A percentile compares a stretch with the other conserved stretches of the same genome.
Evolutionary conservation across 106 monocot genomes (phyloP).

Genomic region (Gastrodia elata): DNA sequence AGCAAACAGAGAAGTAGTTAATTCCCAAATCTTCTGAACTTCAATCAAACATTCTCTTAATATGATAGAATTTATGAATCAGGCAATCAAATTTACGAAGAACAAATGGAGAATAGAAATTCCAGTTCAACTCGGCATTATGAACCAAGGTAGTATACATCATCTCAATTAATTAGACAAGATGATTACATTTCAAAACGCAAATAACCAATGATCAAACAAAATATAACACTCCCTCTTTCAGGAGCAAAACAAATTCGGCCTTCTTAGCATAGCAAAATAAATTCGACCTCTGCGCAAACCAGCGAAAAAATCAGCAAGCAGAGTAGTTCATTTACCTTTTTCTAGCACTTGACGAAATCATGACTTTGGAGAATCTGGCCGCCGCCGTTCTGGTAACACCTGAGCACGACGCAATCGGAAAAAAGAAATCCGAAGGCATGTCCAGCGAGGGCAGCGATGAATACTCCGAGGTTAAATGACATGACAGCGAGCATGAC

Average conservation of each 20-base stretch:
- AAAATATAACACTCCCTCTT: not conserved
- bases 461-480: slow-evolving; percentile 17
- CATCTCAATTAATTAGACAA: not conserved
- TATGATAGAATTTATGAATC: too few species aligned
- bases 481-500: slow-evolving; percentile 24
- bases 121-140: not conserved
- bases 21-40: too few species aligned
- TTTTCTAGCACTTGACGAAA: not conserved
- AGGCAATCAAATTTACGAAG: too few species aligned
- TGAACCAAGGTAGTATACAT: not conserved
- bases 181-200: not conserved
- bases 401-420: not conserved
- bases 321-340: not conserved
- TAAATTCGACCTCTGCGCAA: not conserved
- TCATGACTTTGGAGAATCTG: not conserved
- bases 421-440: slow-evolving; percentile 8
- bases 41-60: too few species aligned
- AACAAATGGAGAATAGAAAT: not conserved
- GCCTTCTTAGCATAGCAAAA: too few species aligned
- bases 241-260: not conserved
- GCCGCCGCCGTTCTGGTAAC: not conserved
- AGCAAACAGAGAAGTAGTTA: too few species aligned
- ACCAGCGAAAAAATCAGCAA: not conserved
- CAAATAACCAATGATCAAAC: not conserved
- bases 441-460: slow-evolving; percentile 9